Evolutionary conservation across 257 asterid genomes (phyloP).

Genomic region (Buddleja alternifolia): DNA sequence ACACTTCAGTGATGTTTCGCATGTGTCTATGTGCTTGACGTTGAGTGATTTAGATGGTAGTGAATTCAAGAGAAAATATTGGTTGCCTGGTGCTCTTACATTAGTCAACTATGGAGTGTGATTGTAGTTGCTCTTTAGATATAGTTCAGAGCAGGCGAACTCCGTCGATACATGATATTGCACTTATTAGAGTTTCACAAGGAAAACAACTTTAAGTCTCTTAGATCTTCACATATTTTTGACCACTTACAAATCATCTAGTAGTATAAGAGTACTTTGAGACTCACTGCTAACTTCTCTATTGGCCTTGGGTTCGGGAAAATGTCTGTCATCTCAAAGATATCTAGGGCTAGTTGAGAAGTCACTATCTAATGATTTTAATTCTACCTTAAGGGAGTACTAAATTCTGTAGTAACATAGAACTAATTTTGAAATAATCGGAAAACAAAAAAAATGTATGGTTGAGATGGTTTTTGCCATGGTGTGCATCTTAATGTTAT

Average conservation of each 20-base stretch:
- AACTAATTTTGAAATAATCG: not conserved
- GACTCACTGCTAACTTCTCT: not conserved
- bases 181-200: not conserved
- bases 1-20: not conserved
- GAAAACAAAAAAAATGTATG: not conserved
- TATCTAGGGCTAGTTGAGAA: not conserved
- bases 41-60: not conserved
- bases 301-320: not conserved
- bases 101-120: not conserved
- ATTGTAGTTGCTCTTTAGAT: not conserved
- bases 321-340: not conserved
- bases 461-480: not conserved
- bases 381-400: not conserved
- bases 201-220: not conserved
- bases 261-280: not conserved
- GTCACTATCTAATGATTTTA: not conserved
- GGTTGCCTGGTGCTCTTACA: not conserved
- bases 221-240: not conserved
- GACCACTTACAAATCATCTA: not conserved
- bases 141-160: not conserved
- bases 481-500: not conserved
- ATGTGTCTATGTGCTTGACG: not conserved
- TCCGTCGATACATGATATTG: not conserved
- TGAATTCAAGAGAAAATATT: not conserved
- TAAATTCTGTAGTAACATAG: not conserved